Evolutionary conservation across 257 asterid species (phyloP).

Genomic region (Solanum paucissectum): DNA sequence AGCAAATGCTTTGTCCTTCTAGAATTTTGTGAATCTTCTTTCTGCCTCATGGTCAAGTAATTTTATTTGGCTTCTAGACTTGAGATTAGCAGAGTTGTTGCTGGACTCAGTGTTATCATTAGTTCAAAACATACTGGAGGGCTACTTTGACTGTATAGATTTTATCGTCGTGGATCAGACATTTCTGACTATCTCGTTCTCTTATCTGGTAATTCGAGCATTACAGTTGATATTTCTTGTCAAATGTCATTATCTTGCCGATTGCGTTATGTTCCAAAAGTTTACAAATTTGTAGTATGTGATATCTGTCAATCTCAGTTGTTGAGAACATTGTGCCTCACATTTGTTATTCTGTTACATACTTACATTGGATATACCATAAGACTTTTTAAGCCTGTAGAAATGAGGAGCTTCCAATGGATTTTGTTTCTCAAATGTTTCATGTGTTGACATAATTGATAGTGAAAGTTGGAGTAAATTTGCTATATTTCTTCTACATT

Average conservation of each 20-base stretch:
- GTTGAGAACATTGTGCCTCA: background rate
- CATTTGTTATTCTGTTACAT: background rate
- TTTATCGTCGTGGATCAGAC: background rate
- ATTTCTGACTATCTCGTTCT: background rate
- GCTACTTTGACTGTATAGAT: background rate
- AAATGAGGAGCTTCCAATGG: background rate
- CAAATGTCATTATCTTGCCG: background rate
- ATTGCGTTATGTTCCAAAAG: background rate
- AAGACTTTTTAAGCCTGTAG: background rate
- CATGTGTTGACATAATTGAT: background rate
- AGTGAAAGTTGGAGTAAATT: background rate
- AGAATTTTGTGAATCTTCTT: background rate
- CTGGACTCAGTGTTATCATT: background rate
- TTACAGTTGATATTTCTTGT: background rate
- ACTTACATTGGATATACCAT: background rate
- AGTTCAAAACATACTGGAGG: background rate
- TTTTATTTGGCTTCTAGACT: background rate
- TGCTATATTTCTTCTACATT: background rate
- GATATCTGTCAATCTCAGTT: background rate
- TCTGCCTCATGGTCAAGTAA: background rate
- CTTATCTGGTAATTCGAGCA: background rate
- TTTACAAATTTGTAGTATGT: background rate
- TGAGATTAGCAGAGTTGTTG: background rate
- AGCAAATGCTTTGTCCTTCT: background rate
- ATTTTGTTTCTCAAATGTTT: background rate